Base-by-base conservation (phyloP, 2,329 filamentous ascomycete species). In the Colletotrichum salicis region DNA sequence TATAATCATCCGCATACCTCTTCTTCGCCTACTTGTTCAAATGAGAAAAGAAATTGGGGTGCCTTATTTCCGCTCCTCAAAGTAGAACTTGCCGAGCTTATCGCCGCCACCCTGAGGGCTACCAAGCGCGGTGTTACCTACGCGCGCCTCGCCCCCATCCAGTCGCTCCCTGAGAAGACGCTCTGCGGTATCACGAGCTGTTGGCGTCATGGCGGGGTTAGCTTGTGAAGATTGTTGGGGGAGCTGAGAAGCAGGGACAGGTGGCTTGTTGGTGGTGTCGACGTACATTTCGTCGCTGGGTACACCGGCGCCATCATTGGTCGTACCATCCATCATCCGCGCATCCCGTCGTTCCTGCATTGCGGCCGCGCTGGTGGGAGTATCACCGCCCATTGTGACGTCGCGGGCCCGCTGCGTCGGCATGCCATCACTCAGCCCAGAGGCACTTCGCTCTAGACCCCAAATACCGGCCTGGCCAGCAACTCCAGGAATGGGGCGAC, bases 271-370 rank as follows among this genome's bases (percentile, higher is more conserved):
- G 1, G 91, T 92, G 2, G 90, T 93, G 79, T 93, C 91, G 29
- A 93, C 85, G 73, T 91, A 90, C 11, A 82, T 79, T 63, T 87
- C 86, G 72, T 90, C 87, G 52, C 86, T 84, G 5, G 85, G 80
- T 31, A 77, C 77, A 45, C 79, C 79, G 4, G 85, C 79, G 45
- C 88, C 86, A 76, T 92, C 91, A 3, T 83, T 80, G 1, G 90
- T 88, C 52, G 93, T 86, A 1, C 91, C 91, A 77, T 94, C 91
- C 67, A 93, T 83, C 86, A 92, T 90, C 63, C 88, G 87, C 22
- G 90, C 90, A 76, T 93, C 90, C 3, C 86, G 81, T 58, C 86
- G 82, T 78, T 91, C 88, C 65, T 86, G 84, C 7, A 86, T 79
- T 2, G 85, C 81, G 31, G 86, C 80, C 68, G 86, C 76, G 79